Percentiles rank a stretch among this genome's conserved stretches.
Conservation (phyloP, 2,329 filamentous ascomycete species). For the Fusarium transvaalense region DNA sequence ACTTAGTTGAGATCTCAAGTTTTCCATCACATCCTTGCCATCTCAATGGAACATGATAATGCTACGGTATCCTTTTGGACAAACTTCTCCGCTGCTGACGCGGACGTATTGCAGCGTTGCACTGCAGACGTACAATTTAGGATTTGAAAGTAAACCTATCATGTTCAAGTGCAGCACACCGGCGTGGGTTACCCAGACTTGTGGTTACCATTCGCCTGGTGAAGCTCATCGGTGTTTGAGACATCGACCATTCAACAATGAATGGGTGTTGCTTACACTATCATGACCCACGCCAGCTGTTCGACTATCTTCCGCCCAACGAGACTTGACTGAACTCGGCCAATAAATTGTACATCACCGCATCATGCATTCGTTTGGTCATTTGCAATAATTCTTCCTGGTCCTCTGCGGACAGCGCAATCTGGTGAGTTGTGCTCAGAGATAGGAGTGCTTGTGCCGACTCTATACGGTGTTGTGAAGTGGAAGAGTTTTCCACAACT, state of each 20-base stretch:
- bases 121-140: slow-evolving; percentile 6
- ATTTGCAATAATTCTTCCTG: neutral
- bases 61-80: neutral
- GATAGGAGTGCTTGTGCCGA: neutral
- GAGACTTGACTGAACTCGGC: neutral
- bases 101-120: slow-evolving; percentile 19
- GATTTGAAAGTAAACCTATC: slow-evolving; percentile 15
- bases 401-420: neutral
- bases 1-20: neutral
- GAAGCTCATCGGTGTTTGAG: neutral
- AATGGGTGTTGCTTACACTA: too few relatives aligned
- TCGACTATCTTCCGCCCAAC: neutral
- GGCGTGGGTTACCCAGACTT: neutral
- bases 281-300: too few relatives aligned
- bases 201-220: neutral
- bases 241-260: too few relatives aligned
- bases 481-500: neutral
- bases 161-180: slow-evolving; percentile 5
- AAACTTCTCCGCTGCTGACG: slow-evolving; percentile 24
- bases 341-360: neutral
- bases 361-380: neutral
- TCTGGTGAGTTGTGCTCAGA: neutral
- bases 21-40: neutral
- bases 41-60: neutral
- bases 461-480: neutral